phyloP scores from a whole-genome alignment of 129 eudicot genomes.

The Artemisia annua region DNA sequence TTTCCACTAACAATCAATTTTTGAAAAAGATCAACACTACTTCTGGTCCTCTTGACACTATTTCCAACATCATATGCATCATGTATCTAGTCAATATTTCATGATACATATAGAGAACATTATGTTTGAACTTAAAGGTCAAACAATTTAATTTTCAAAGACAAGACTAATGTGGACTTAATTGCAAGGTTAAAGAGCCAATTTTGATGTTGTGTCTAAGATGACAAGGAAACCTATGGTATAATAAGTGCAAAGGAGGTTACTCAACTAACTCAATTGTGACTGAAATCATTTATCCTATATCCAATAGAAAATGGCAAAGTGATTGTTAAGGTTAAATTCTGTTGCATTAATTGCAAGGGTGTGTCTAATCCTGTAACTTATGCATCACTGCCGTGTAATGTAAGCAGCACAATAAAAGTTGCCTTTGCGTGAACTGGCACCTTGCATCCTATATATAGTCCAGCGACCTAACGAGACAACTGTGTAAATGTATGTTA shows the following conservation, averaged over 20 bases:
- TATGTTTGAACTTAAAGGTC: not conserved
- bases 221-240: not conserved
- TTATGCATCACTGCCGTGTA: too few species aligned
- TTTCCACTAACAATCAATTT: conserved; percentile 17
- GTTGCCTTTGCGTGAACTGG: not conserved
- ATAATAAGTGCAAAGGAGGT: not conserved
- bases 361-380: too few species aligned
- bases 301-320: too few species aligned
- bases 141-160: not conserved
- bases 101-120: not conserved
- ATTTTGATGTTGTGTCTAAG: not conserved
- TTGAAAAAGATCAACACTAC: not conserved
- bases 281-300: not conserved
- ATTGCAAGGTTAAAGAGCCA: not conserved
- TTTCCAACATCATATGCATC: conserved; percentile 8
- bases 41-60: conserved; percentile 1
- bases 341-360: too few species aligned
- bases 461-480: not conserved
- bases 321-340: too few species aligned
- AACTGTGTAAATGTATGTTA: not conserved
- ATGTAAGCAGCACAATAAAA: too few species aligned
- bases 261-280: not conserved
- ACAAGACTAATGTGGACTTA: not conserved
- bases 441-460: not conserved
- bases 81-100: not conserved